phyloP scores from a whole-genome alignment of 1,139 yeast genomes.

The Yamadazyma diddensiae region DNA sequence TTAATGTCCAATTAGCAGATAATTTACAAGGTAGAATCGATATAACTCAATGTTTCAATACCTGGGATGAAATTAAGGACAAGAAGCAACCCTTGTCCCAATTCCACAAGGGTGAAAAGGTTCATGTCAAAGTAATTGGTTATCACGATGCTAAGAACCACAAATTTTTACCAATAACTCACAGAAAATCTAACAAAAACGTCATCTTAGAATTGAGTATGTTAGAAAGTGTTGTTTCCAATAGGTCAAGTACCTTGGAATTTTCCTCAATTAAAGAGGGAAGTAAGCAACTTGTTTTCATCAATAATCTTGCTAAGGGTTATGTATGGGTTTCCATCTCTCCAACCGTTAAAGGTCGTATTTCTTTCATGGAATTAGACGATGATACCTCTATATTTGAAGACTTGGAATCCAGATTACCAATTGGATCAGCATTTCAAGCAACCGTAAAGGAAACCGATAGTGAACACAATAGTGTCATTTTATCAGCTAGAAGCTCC shows the following conservation, averaged over 20 bases:
- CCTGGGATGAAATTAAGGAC: constrained; percentile 55
- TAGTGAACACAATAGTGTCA: constrained; percentile 47
- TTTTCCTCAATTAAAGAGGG: constrained; percentile 43
- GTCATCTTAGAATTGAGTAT: constrained; percentile 66
- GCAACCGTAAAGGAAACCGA: constrained; percentile 58
- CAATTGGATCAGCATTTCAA: constrained; percentile 68
- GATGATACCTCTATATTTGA: constrained; percentile 51
- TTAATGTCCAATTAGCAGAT: constrained; percentile 75
- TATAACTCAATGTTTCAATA: constrained; percentile 65
- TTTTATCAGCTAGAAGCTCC: constrained; percentile 49
- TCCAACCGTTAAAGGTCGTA: constrained; percentile 65
- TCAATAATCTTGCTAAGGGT: constrained; percentile 53
- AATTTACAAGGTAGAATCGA: constrained; percentile 81
- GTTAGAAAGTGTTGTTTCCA: constrained; percentile 30
- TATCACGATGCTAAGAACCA: constrained; percentile 72
- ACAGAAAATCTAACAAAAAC: constrained; percentile 50
- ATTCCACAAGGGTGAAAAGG: constrained; percentile 56
- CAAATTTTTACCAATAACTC: constrained; percentile 66
- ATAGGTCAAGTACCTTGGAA: constrained; percentile 22
- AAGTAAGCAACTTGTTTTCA: constrained; percentile 44
- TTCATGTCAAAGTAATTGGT: constrained; percentile 73
- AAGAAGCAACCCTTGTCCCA: constrained; percentile 55
- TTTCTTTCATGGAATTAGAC: constrained; percentile 64
- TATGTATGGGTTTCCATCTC: constrained; percentile 68
- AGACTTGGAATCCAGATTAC: constrained; percentile 54